These are phyloP conservation scores for Solanum hybrid DNA, from an alignment of 305 asterid genomes.

Conservation along the genomic window DNA sequence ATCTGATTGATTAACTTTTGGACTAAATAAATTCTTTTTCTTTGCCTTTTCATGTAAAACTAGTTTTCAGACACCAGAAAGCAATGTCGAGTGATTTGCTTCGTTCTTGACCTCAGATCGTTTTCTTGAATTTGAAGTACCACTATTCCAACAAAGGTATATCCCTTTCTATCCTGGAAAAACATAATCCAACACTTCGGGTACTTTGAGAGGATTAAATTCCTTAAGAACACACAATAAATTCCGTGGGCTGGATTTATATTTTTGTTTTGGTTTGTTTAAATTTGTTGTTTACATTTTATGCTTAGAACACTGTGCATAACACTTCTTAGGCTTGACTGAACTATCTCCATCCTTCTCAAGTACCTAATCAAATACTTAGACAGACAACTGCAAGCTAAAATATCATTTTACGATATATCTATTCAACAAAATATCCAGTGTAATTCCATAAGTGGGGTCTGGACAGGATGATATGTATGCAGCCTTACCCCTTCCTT, in stretches of 20 bases:
- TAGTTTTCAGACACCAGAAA: background rate
- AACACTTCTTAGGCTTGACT: background rate
- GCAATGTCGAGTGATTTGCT: background rate
- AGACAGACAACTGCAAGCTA: background rate
- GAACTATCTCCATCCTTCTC: background rate
- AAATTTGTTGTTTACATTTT: background rate
- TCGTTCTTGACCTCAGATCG: background rate
- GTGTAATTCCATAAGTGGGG: background rate
- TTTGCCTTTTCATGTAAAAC: background rate
- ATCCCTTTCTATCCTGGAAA: background rate
- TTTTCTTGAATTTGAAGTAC: background rate
- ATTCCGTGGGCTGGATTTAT: background rate
- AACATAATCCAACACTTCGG: background rate
- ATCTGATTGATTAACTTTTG: background rate
- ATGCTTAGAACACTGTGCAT: background rate
- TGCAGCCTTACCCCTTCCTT: too few species aligned
- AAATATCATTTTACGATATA: background rate
- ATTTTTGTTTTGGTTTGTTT: background rate
- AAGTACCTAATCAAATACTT: background rate
- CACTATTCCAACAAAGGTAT: background rate
- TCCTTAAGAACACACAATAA: background rate
- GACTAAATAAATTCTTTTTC: background rate
- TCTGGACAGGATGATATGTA: background rate
- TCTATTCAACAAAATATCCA: background rate
- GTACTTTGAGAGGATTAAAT: background rate